Evolutionary conservation across 2,329 filamentous ascomycete species (phyloP).

Genomic region (Pseudogymnoascus sp.): DNA sequence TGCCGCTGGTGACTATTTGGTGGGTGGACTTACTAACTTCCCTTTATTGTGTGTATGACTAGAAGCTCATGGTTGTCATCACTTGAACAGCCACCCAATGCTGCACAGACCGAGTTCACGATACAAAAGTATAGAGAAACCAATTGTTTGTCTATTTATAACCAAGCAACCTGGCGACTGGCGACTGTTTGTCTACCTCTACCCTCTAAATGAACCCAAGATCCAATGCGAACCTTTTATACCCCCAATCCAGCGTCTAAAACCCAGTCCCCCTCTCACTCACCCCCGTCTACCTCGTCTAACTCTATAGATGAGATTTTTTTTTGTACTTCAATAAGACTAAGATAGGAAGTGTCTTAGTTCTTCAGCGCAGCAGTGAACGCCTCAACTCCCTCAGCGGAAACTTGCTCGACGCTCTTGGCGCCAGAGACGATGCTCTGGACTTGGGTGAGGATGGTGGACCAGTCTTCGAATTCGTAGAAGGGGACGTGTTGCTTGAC

Average conservation of each 20-base stretch:
- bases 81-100: not conserved
- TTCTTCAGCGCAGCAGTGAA: slow-evolving; percentile 14
- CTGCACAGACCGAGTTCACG: not conserved
- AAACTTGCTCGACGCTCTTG: slow-evolving; percentile 62
- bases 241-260: not conserved
- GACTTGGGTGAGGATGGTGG: slow-evolving; percentile 66
- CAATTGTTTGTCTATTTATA: not conserved
- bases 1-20: not conserved
- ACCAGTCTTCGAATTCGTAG: slow-evolving; percentile 80
- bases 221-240: not conserved
- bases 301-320: not conserved
- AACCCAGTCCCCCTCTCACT: not conserved
- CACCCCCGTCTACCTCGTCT: not conserved
- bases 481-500: slow-evolving; percentile 79
- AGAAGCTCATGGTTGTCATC: not conserved
- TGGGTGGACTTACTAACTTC: not conserved
- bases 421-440: slow-evolving; percentile 71
- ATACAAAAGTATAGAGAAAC: not conserved
- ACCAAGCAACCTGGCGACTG: not conserved
- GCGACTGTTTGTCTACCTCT: not conserved
- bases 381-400: slow-evolving; percentile 32
- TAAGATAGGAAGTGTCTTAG: not conserved
- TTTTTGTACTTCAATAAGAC: too few relatives aligned
- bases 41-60: not conserved
- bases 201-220: not conserved